phyloP scores from a whole-genome alignment of 2,329 filamentous ascomycete genomes.

The Penicillium capsulatum region DNA sequence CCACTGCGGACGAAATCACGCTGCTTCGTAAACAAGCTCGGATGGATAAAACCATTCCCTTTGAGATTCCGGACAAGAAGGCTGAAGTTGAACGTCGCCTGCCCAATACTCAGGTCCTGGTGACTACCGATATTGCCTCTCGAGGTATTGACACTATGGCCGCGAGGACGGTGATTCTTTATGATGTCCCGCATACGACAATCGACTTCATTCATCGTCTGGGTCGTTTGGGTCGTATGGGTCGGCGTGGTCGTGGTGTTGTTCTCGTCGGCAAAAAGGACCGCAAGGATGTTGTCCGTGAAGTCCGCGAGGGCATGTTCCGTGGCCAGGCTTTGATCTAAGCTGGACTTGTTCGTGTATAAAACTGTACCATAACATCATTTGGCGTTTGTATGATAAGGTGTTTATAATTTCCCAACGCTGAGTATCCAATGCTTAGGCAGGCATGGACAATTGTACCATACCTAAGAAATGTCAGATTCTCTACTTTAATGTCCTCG shows the following conservation, averaged over 20 bases:
- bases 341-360: conserved; percentile 12
- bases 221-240: conserved; percentile 88
- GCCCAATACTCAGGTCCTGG: conserved; percentile 79
- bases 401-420: no score
- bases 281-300: conserved; percentile 80
- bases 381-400: conserved; percentile 11
- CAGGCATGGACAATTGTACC: no score
- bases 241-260: conserved; percentile 78
- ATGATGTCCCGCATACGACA: conserved; percentile 95
- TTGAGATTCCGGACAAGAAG: conserved; percentile 36
- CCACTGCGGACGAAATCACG: conserved; percentile 35
- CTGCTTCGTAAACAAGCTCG: conserved; percentile 29
- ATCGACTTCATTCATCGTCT: conserved; percentile 98
- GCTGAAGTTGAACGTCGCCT: conserved; percentile 49
- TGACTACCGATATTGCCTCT: conserved; percentile 89
- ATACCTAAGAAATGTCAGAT: no score
- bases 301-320: conserved; percentile 87
- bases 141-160: conserved; percentile 90
- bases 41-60: conserved; percentile 38
- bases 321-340: conserved; percentile 74
- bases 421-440: no score
- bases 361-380: conserved; percentile 18
- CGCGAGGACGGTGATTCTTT: conserved; percentile 86
- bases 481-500: no score
- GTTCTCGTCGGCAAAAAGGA: conserved; percentile 88